These are phyloP conservation scores for Acrocalymma vagum DNA, from an alignment of 2,329 filamentous ascomycete genomes.

Conservation along the genomic window DNA sequence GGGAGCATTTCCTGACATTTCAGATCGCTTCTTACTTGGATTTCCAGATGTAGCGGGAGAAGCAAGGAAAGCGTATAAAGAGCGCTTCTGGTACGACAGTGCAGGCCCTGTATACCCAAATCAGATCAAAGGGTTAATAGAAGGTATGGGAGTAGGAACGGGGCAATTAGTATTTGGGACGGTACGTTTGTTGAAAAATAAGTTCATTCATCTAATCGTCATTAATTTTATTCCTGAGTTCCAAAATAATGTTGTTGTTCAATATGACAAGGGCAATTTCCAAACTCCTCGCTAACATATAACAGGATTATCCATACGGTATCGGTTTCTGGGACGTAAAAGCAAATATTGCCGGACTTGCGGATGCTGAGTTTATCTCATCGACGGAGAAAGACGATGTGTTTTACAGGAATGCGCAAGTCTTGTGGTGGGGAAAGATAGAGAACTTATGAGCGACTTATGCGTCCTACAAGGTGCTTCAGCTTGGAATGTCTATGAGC, in stretches of 20 bases:
- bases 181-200: conserved; percentile 25
- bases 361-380: conserved; percentile 27
- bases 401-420: conserved; percentile 34
- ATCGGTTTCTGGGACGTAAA: conserved; percentile 48
- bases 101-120: conserved; percentile 47
- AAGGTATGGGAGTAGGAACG: conserved; percentile 37
- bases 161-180: conserved; percentile 48
- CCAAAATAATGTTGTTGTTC: no score
- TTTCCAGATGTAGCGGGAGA: conserved; percentile 34
- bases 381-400: conserved; percentile 34
- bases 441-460: no score
- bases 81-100: conserved; percentile 48
- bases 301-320: conserved; percentile 46
- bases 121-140: conserved; percentile 45
- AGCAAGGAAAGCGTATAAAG: conserved; percentile 36
- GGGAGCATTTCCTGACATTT: conserved; percentile 46
- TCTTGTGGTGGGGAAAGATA: conserved; percentile 37
- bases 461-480: no score
- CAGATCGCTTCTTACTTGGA: conserved; percentile 43
- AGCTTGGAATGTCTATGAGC: conserved; percentile 11
- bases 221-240: no score
- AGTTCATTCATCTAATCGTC: neutral
- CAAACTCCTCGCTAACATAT: conserved; percentile 5
- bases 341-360: conserved; percentile 40
- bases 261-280: neutral